Evolutionary conservation across 2,329 filamentous ascomycete species (phyloP), one percentile per base, ranked within the genome.

Genomic region (Claviceps sp.): DNA sequence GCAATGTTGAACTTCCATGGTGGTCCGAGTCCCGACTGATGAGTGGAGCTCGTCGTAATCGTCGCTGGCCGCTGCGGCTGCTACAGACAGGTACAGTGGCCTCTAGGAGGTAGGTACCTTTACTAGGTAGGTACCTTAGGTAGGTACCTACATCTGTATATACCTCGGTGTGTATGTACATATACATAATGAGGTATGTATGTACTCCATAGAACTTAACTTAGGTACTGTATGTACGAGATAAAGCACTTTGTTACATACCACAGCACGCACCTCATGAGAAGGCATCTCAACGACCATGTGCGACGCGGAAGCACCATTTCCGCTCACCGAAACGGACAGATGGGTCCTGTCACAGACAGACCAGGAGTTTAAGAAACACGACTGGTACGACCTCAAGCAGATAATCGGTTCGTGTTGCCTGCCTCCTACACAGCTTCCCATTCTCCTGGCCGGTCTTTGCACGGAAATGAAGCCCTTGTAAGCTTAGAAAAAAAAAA

Each of bases 301-400:
- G 74, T 69, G 69, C 20, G 66, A 54, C 2, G 68, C 68, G 49
- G 72, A 78, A 41, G 55, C 71, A 6, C 74, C 78, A 1, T 83
- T 83, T 55, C 76, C 77, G n/a, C 64, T 83, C 55, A 82, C 78
- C 0, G 77, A 77, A 2, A 66, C 72, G 42, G 79, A 83, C 62
- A 76, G 67, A 63, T 76, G 72, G 73, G 70, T 82, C 38, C 66
- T 83, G 16, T 77, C 78, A 34, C 72, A 76, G 57, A 79, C 79
- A 1, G 89, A 96, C 62, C 76, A 82, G 20, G 75, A 85, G 48
- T 95, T 86, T 65, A 70, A 74, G 55, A 75, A 75, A 45, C 81
- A 90, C 66, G 75, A 78, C 47, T 96, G 90, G 91, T 74, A 81
- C 13, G 76, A 85, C 52, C 76, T 93, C 55, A 79, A 77, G 62